A percentile compares a stretch with the other conserved stretches of the same genome.
These are phyloP conservation scores for Stephanocyclus meneghinianus DNA, from an alignment of 352 stramenopile genomes.

Conservation along the genomic window DNA sequence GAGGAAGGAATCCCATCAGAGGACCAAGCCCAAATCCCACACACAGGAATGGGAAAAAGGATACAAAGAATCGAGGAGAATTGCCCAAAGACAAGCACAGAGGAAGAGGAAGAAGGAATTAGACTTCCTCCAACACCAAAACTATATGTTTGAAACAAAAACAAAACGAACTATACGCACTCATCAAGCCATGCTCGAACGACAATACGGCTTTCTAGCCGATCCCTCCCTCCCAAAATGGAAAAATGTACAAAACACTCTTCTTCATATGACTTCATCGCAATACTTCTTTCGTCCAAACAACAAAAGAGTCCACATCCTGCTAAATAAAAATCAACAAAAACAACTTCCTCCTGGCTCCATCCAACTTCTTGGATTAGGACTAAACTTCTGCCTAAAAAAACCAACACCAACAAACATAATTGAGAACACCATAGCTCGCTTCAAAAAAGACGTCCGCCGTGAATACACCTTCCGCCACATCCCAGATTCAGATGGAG, in stretches of 20 bases:
- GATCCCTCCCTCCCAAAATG: neutral
- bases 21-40: neutral
- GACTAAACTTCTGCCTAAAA: conserved; percentile 20
- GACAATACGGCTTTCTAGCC: neutral
- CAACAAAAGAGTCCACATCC: neutral
- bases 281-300: neutral
- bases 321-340: neutral
- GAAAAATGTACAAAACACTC: neutral
- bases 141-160: neutral
- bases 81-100: neutral
- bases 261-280: neutral
- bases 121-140: neutral
- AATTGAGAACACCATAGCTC: no score
- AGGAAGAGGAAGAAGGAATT: neutral
- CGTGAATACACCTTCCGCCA: no score
- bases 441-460: conserved; percentile 1
- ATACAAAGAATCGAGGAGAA: neutral
- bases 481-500: no score
- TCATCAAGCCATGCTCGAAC: neutral
- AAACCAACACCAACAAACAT: no score
- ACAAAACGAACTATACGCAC: neutral
- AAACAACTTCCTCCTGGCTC: no score
- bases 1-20: neutral
- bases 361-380: neutral
- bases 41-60: neutral